Percentiles rank a stretch among this genome's conserved stretches.
These are phyloP conservation scores for Talaromyces ruber DNA, from an alignment of 495 filamentous ascomycete species.

Conservation along the genomic window DNA sequence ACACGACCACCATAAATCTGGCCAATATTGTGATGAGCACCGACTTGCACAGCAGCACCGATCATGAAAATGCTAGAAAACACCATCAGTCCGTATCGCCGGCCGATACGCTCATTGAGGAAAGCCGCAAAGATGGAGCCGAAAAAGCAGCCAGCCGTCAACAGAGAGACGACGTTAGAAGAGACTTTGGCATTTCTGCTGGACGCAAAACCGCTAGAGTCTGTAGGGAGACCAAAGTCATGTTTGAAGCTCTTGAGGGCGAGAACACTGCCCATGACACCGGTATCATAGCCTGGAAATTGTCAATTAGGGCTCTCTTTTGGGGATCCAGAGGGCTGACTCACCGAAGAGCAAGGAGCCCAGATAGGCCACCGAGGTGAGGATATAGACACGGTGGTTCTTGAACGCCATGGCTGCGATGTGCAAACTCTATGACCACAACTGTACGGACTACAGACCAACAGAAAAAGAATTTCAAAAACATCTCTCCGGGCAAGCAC, in stretches of 20 bases:
- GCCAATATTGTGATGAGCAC: conserved; percentile 26
- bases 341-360: conserved; percentile 45
- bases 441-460: background rate
- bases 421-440: background rate
- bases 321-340: conserved; percentile 6
- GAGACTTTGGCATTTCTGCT: conserved; percentile 33
- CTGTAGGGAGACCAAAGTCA: conserved; percentile 40
- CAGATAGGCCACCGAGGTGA: conserved; percentile 45
- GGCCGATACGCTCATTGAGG: conserved; percentile 49
- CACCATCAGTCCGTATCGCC: conserved; percentile 47
- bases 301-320: background rate
- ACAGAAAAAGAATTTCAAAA: background rate
- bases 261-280: conserved; percentile 50
- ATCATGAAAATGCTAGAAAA: conserved; percentile 51
- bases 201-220: conserved; percentile 20
- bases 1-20: conserved; percentile 35
- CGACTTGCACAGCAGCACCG: conserved; percentile 54
- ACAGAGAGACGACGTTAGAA: conserved; percentile 52
- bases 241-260: conserved; percentile 45
- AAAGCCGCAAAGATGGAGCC: conserved; percentile 52
- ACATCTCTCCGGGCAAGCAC: background rate
- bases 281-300: conserved; percentile 42
- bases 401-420: conserved; percentile 21
- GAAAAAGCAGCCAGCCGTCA: conserved; percentile 62
- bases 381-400: conserved; percentile 46